Evolutionary conservation across 345 rosid species (phyloP).

Genomic region (Microcos paniculata): DNA sequence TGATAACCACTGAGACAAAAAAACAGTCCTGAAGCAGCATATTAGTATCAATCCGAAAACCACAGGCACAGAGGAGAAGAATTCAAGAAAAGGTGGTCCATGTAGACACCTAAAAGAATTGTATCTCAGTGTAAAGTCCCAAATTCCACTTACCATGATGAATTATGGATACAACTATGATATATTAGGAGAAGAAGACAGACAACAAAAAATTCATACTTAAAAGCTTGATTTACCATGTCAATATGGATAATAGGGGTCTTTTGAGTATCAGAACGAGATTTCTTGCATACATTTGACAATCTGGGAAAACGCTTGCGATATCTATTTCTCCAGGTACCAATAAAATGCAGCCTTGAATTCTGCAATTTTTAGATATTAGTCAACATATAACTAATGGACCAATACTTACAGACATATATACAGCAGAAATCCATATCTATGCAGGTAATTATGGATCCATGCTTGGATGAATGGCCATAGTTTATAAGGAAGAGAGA

Average conservation of each 20-base stretch:
- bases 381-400: background rate
- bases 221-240: constrained; percentile 52
- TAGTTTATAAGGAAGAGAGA: background rate
- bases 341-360: constrained; percentile 97
- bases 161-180: background rate
- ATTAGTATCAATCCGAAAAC: constrained; percentile 19
- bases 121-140: background rate
- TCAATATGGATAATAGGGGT: constrained; percentile 72
- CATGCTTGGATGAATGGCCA: background rate
- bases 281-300: constrained; percentile 33
- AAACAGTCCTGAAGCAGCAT: constrained; percentile 77
- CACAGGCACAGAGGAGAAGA: background rate
- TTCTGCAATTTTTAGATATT: constrained; percentile 45
- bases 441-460: background rate
- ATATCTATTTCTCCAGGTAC: constrained; percentile 96
- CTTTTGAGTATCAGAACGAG: constrained; percentile 35
- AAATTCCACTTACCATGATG: constrained; percentile 8
- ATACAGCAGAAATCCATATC: background rate
- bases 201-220: background rate
- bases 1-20: constrained; percentile 88
- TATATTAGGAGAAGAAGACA: background rate
- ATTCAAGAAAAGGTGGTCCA: background rate
- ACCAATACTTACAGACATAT: background rate
- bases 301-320: constrained; percentile 62
- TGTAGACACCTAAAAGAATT: constrained; percentile 4